These are phyloP conservation scores for Parietichytrium sp. DNA, from an alignment of 108 stramenopile genomes.

Conservation along the genomic window DNA sequence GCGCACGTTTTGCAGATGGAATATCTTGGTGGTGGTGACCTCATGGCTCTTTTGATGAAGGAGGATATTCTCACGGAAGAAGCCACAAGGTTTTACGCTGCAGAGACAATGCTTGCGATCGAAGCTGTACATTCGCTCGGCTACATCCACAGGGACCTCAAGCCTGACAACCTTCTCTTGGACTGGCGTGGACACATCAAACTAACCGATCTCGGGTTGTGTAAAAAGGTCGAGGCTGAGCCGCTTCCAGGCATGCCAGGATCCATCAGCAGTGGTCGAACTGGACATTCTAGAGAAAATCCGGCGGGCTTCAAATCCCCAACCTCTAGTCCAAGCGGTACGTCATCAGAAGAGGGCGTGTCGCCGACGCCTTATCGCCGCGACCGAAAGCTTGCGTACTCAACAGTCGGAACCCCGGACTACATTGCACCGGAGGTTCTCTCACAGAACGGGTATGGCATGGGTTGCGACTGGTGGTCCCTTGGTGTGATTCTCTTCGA, in stretches of 20 bases:
- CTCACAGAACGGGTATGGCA: conserved; percentile 88
- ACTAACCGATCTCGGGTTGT: conserved; percentile 96
- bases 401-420: conserved; percentile 98
- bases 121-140: conserved; percentile 56
- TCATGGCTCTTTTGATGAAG: conserved; percentile 89
- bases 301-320: neutral
- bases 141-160: conserved; percentile 87
- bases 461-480: conserved; percentile 98
- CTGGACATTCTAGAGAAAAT: neutral
- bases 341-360: conserved; percentile 42
- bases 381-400: conserved; percentile 84
- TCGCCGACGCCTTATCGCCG: neutral
- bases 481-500: conserved; percentile 99
- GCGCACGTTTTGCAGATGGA: no score
- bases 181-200: conserved; percentile 96
- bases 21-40: conserved; percentile 95
- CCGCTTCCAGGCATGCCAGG: conserved; percentile 21
- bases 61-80: conserved; percentile 71
- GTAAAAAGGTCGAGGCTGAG: conserved; percentile 78
- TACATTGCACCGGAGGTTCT: conserved; percentile 99
- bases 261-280: neutral
- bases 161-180: conserved; percentile 98
- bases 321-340: conserved; percentile 28
- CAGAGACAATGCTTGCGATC: conserved; percentile 94
- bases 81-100: conserved; percentile 92